These are phyloP conservation scores for Astrephomene gubernaculifera DNA, from an alignment of 139 green algal genomes.

Conservation along the genomic window DNA sequence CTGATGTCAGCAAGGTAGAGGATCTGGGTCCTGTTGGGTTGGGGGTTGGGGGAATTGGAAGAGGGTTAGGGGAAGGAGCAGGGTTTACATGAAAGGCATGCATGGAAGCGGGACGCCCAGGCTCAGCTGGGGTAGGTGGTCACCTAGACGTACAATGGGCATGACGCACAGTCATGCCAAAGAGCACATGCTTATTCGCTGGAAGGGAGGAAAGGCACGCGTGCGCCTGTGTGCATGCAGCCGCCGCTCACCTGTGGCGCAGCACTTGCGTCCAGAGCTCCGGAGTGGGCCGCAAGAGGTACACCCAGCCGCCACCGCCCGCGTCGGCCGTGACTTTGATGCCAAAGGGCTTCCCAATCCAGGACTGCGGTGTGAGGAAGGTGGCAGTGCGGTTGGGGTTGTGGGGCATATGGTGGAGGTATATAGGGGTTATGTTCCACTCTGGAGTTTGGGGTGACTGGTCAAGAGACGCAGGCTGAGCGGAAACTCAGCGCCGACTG, in stretches of 20 bases:
- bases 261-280: slow-evolving; percentile 95
- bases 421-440: too few relatives aligned
- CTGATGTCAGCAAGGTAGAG: slow-evolving; percentile 91
- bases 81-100: neutral
- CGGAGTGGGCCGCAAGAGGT: slow-evolving; percentile 85
- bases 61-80: slow-evolving; percentile 6
- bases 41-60: slow-evolving; percentile 31
- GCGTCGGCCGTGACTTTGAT: slow-evolving; percentile 63
- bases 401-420: too few relatives aligned
- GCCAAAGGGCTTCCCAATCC: slow-evolving; percentile 86
- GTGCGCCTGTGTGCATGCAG: too few relatives aligned
- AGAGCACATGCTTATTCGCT: too few relatives aligned
- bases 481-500: too few relatives aligned
- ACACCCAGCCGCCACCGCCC: slow-evolving; percentile 71
- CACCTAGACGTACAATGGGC: too few relatives aligned
- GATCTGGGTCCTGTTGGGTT: slow-evolving; percentile 79
- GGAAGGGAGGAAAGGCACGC: too few relatives aligned
- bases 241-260: slow-evolving; percentile 60
- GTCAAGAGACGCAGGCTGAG: too few relatives aligned
- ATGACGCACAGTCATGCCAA: too few relatives aligned
- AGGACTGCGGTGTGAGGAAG: slow-evolving; percentile 69
- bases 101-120: too few relatives aligned
- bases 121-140: too few relatives aligned
- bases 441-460: too few relatives aligned
- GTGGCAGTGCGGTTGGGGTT: neutral